Evolutionary conservation across 2,329 filamentous ascomycete species (phyloP), one percentile per base, ranked within the genome.

Genomic region (Penicillium sp.): DNA sequence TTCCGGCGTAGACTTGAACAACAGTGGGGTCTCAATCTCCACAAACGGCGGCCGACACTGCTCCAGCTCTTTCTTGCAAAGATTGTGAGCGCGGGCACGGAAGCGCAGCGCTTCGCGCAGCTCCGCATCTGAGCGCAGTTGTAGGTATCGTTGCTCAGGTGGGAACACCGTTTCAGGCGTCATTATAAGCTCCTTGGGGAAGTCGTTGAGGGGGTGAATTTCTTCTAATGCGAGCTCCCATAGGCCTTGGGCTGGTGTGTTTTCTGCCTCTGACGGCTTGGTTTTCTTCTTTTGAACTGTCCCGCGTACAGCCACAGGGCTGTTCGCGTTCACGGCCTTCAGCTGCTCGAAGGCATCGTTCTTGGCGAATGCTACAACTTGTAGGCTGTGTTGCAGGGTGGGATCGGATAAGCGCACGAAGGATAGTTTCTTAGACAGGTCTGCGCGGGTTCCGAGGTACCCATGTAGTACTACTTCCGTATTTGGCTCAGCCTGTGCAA

Each of bases 1-100:
- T 76, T 99, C 94, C 0, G 94, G 91, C 0, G 94, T 99, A 0
- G 94, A 97, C 73, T 97, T 99, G 83, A 99, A 99, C 0, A 99
- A 81, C 4, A 97, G 78, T 0, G 94, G 94, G 0, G 94, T 99
- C 72, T 99, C 94, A 32, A 97, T 83, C 63, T 97, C 89, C 13
- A 83, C 78, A 66, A 92, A 93, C 1, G 69, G 62, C 2, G 72
- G 73, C 1, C 79, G 81, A 26, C 81, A 78, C 5, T 79, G 72
- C 16, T 81, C 77, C 32, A 92, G 77, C 53, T 82, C 79, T 9
- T 79, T 68, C 44, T 81, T 79, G 60, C 79, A 85, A 32, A 80
- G 74, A 56, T 79, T 79, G 5, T 78, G 79, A 4, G 88, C 80
- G 61, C 80, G 78, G 24, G 85, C 81, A n/a, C 95, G 85, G 61